A percentile compares a stretch with the other conserved stretches of the same genome.
Conservation (phyloP, 139 green algal species). For the Eudorina sp. region DNA sequence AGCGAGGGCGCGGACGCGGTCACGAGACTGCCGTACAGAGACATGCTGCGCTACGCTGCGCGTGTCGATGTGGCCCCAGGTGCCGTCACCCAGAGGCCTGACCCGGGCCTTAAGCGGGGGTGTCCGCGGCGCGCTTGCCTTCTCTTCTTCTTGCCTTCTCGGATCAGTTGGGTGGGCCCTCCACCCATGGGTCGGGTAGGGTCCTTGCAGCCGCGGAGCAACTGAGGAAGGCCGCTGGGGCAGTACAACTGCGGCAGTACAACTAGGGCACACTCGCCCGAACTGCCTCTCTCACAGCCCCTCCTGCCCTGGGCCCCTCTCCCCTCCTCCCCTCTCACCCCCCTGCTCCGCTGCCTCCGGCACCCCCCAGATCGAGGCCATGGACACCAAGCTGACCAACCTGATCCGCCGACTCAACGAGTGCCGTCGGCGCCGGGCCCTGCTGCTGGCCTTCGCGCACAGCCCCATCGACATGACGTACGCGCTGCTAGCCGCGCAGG, state of each 20-base stretch:
- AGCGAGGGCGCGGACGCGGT: too few relatives aligned
- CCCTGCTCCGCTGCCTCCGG: not conserved
- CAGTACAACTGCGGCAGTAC: too few relatives aligned
- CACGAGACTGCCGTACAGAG: too few relatives aligned
- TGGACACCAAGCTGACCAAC: slow-evolving; percentile 54
- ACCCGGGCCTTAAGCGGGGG: too few relatives aligned
- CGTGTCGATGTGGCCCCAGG: too few relatives aligned
- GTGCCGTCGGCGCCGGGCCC: slow-evolving; percentile 70
- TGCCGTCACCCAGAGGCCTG: too few relatives aligned
- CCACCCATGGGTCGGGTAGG: too few relatives aligned
- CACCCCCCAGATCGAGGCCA: slow-evolving; percentile 29
- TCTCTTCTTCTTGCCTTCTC: not conserved
- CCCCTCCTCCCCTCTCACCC: not conserved
- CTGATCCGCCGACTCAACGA: slow-evolving; percentile 76
- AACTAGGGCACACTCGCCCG: too few relatives aligned
- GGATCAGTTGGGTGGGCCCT: not conserved
- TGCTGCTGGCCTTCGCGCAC: slow-evolving; percentile 84
- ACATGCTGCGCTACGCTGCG: too few relatives aligned
- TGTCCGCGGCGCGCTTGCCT: not conserved
- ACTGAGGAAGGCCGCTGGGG: too few relatives aligned
- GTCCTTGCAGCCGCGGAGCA: too few relatives aligned
- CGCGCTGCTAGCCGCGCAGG: slow-evolving; percentile 79
- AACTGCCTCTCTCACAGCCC: too few relatives aligned
- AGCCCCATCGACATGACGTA: slow-evolving; percentile 86
- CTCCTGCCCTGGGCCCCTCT: not conserved